Base-by-base conservation (phyloP, 208 protist genomes). In the Spongospora subterranea region DNA sequence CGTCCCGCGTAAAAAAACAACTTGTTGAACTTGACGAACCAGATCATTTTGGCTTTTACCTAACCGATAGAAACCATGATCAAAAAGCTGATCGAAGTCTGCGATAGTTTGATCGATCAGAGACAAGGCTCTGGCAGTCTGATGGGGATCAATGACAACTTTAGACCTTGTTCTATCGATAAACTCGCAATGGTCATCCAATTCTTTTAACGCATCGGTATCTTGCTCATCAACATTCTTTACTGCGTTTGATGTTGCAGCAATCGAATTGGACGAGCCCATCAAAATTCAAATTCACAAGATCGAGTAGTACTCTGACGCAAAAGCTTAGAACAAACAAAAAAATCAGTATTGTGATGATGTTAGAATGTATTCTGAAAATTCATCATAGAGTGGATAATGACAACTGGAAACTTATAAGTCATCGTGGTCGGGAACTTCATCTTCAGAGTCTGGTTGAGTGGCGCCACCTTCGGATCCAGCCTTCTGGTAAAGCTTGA, bases 351-450 rank as follows among this genome's bases (percentile, higher is more conserved):
- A n/a, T n/a, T 66, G 54, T 66, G 29, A n/a, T 66, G 29, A 29
- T 66, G 54, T n/a, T 66, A 66, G 54, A n/a, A n/a, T 66, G 54
- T 66, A n/a, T 66, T n/a, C 29, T n/a, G 29, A n/a, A n/a, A 29
- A n/a, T 66, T 29, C 29, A 66, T 66, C n/a, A 29, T 66, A n/a
- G 29, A n/a, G 54, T 46, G 45, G 41, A 20, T n/a, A n/a, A 46
- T 88, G 20, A n/a, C 13, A 20, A n/a, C 39, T 6, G 20, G 39
- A 20, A 20, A 24, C 45, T 91, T 91, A 91, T 24, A 91, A 39
- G 0, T 91, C 90, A 53, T 91, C 90, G 43, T 91, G 90, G 39
- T 91, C 90, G 11, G 50, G 66, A 24, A 91, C 88, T 24, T 91
- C 90, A 46, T 90, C 50, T 39, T 91, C 89, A 32, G 91, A 65